Evolutionary conservation across 176 grass and related monocot genomes (phyloP).

Genomic region (Bonia amplexicaulis): DNA sequence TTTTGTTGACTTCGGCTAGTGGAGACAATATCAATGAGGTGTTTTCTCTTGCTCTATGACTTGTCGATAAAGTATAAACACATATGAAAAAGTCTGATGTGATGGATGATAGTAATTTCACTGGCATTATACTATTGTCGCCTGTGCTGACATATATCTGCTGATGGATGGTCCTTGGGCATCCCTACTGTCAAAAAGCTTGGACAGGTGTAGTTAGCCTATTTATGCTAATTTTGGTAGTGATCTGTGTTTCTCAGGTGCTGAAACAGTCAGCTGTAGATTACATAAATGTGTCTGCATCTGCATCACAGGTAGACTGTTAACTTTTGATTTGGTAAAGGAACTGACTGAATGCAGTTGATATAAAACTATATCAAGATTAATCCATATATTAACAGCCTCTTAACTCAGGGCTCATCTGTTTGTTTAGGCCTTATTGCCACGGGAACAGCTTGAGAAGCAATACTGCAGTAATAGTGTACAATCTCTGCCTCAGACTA

Average conservation of each 20-base stretch:
- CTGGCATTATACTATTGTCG: not conserved
- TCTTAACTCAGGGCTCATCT: conserved; percentile 28
- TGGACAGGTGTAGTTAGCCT: not conserved
- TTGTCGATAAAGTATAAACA: not conserved
- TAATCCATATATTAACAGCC: not conserved
- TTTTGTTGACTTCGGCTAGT: conserved; percentile 58
- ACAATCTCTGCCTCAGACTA: conserved; percentile 46
- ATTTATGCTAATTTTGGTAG: conserved; percentile 18
- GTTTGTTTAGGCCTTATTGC: conserved; percentile 58
- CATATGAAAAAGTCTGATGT: not conserved
- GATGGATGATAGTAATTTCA: not conserved
- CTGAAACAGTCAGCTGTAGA: conserved; percentile 76
- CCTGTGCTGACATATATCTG: not conserved
- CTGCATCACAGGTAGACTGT: conserved; percentile 55
- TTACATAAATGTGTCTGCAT: conserved; percentile 66
- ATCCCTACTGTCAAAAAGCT: not conserved
- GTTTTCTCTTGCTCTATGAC: conserved; percentile 18
- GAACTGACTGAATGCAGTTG: conserved; percentile 25
- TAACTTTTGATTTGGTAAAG: conserved; percentile 22
- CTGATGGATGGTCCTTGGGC: not conserved
- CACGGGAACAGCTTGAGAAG: conserved; percentile 86
- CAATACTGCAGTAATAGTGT: conserved; percentile 34
- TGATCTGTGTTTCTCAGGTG: conserved; percentile 47
- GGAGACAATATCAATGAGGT: conserved; percentile 74
- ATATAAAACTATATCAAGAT: not conserved